Base-by-base conservation (phyloP, 805 yeast genomes). In the Kuraishia floccosa region DNA sequence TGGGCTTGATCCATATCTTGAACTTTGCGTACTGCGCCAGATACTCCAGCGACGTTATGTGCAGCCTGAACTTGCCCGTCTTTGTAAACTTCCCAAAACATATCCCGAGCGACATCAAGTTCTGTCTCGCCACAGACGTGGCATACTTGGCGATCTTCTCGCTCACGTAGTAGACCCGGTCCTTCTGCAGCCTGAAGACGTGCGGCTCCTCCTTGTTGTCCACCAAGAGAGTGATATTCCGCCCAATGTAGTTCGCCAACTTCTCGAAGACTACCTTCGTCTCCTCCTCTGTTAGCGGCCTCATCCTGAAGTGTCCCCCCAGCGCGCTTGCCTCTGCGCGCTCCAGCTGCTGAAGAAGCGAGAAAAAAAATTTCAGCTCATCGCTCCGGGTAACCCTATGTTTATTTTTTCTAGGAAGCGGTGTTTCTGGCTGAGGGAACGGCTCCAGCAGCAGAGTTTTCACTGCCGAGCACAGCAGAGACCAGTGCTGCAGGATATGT, bases 41-140 rank as follows among this genome's bases (percentile, higher is more conserved):
- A 38, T 83, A 70, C 28, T 82, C 76, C 39, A 91, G 66, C 3
- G 96, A 68, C n/a, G 98, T 91, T 39, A 91, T 78, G 54, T 91
- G 98, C 42, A 91, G 64, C 58, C 95, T 73, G 63, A 91, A 91
- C 58, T 91, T 91, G 19, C 96, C 96, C 3, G 96, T 82, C 65
- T 91, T 91, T 30, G 98, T 91, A 65, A 91, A 91, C 54, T 91
- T 91, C 13, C 98, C 98, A 36, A 91, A 64, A 58, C 98, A 91
- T 3, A 79, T 71, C 24, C 98, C 98, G 19, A 91, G 56, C 0
- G 96, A 83, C 93, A 89, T 85, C 41, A 91, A 66, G 47, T 85
- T 82, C 27, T 75, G 73, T 63, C 98, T 74, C 24, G 95, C 82
- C 3, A 89, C 82, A 18, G 89, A 76, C 0, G 96, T 86, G 30